These are phyloP conservation scores for Vitis hybrid DNA, from an alignment of 177 flowering plant species.

Conservation along the genomic window DNA sequence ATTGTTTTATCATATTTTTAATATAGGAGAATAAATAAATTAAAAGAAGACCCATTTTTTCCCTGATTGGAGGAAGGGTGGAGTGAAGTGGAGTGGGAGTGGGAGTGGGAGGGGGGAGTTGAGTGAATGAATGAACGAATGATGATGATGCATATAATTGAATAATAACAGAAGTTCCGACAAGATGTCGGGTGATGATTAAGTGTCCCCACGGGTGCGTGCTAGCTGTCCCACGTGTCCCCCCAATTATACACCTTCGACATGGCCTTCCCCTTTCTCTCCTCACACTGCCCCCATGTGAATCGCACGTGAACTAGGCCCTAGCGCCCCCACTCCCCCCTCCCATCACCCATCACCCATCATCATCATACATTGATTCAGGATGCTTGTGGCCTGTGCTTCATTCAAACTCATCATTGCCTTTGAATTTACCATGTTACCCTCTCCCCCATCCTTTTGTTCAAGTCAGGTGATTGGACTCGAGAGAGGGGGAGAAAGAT, in stretches of 20 bases:
- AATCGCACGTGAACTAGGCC: slow-evolving; percentile 7
- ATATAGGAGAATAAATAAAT: too few species aligned
- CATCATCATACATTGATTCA: background rate
- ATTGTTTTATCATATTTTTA: too few species aligned
- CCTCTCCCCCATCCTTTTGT: background rate
- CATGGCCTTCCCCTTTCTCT: background rate
- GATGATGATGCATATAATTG: too few species aligned
- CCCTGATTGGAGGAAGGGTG: too few species aligned
- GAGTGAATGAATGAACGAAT: too few species aligned
- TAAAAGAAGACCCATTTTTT: too few species aligned
- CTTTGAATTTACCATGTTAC: background rate
- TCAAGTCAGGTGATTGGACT: slow-evolving; percentile 10
- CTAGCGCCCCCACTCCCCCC: background rate
- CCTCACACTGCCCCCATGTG: background rate
- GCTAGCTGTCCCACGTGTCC: slow-evolving; percentile 81
- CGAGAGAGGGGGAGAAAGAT: too few species aligned
- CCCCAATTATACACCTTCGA: slow-evolving; percentile 8
- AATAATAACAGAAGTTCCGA: slow-evolving; percentile 8
- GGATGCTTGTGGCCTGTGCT: background rate
- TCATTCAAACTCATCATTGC: background rate
- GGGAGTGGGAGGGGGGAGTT: background rate
- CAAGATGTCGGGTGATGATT: slow-evolving; percentile 54
- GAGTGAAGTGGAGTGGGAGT: background rate
- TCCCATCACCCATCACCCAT: background rate
- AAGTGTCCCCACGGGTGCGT: slow-evolving; percentile 60